These are phyloP conservation scores for Baudoinia panamericana DNA, from an alignment of 495 filamentous ascomycete species.

Conservation along the genomic window DNA sequence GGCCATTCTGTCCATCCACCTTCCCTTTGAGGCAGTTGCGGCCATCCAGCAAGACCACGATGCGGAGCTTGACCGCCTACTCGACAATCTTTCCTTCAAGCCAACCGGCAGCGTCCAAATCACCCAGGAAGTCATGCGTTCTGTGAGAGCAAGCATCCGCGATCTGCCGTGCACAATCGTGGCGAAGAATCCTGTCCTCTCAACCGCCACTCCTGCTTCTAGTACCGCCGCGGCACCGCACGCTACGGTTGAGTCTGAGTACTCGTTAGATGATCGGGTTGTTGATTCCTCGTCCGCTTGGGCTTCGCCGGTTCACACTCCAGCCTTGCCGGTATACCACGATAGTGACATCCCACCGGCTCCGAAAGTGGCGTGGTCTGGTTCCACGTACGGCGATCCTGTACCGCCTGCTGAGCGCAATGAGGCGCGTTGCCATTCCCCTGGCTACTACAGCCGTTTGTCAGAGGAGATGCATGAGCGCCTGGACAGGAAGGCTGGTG, in stretches of 20 bases:
- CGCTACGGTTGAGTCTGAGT: too few species aligned
- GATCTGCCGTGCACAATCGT: not conserved
- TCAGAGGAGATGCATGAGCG: not conserved
- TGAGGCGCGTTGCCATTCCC: too few species aligned
- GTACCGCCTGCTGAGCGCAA: too few species aligned
- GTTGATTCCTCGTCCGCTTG: too few species aligned
- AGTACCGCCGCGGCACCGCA: not conserved
- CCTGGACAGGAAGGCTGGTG: not conserved
- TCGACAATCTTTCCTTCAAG: not conserved
- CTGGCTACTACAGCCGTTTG: not conserved
- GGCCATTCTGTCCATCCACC: not conserved
- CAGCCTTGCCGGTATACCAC: too few species aligned
- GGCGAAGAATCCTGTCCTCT: not conserved
- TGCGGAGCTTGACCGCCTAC: not conserved
- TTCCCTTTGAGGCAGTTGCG: conserved; percentile 1
- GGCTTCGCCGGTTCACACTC: too few species aligned
- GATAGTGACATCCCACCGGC: too few species aligned
- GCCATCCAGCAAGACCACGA: not conserved
- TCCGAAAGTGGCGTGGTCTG: too few species aligned
- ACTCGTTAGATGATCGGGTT: too few species aligned
- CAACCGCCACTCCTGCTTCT: not conserved
- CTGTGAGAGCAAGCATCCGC: not conserved
- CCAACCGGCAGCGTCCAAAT: not conserved
- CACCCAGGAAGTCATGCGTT: not conserved
- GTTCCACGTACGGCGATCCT: too few species aligned